Evolutionary conservation across 768 basidiomycete genomes (phyloP), one percentile per base, ranked within the genome.

Genomic region (Termitomyces sp.): DNA sequence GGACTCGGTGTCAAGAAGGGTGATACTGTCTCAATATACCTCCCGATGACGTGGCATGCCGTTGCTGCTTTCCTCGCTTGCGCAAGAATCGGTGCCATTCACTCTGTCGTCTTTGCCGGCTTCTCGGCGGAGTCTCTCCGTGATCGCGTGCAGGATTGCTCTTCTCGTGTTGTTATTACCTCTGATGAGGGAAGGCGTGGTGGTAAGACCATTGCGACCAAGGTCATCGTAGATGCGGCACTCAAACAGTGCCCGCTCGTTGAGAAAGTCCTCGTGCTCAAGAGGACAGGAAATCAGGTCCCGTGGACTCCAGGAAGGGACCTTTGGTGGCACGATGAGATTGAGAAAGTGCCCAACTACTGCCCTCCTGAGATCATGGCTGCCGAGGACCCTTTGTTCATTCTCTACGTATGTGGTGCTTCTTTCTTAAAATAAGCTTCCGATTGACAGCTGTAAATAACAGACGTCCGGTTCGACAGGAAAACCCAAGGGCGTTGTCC

Each of bases 1-100:
- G 77, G 77, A 1, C 84, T 91, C 65, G 95, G 95, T 40, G 80
- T 99, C 71, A 94, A 90, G 80, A 95, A 95, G 75, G 95, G 95
- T 47, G 95, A 98, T 67, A 92, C 91, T 25, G 90, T 95, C 45
- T 91, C 89, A n/a, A 77, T 95, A 54, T 96, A 95, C 73, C 82
- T 95, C 19, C 93, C 93, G 51, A 95, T 92, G 90, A 87, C 90
- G 19, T 96, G 92, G 92, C 94, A 98, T 63, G 87, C 96, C 19
- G 92, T 90, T 49, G 95, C 92, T 45, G 92, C 96, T 42, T 94
- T 99, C 86, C 88, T 99, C 56, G 96, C 96, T 6, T 98, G 96
- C 70, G 95, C 96, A 4, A 89, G 96, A 62, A 91, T 99, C 63
- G 96, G 96, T 23, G 96, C 96, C 23, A 79, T 98, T 46, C 96